phyloP scores from a whole-genome alignment of 2,329 filamentous ascomycete genomes.

The Harringtonia aguacate region DNA sequence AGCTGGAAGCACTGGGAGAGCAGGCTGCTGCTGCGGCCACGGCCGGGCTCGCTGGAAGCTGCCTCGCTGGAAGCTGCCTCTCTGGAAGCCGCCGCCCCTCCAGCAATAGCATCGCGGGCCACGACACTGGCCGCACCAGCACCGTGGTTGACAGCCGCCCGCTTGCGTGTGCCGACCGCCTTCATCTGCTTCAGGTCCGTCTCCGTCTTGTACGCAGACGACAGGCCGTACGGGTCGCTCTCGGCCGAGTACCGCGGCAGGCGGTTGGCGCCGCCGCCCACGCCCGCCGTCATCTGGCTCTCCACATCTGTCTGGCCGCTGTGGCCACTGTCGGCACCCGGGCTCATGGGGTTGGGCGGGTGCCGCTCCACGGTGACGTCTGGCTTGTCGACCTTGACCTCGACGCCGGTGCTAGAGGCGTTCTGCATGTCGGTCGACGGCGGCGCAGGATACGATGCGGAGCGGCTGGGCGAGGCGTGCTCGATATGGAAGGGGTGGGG shows the following conservation, averaged over 20 bases:
- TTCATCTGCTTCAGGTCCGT: constrained; percentile 68
- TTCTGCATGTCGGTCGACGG: constrained; percentile 11
- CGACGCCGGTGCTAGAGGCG: constrained; percentile 35
- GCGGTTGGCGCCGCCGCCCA: constrained; percentile 22
- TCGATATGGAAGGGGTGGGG: constrained; percentile 29
- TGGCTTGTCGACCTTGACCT: constrained; percentile 24
- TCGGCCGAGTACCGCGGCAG: constrained; percentile 49
- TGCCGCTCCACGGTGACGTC: constrained; percentile 31
- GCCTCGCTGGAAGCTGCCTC: neutral
- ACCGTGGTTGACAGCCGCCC: constrained; percentile 18
- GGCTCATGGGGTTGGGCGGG: constrained; percentile 10
- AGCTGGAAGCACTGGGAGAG: constrained; percentile 18
- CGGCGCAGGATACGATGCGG: constrained; percentile 16
- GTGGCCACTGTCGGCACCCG: neutral
- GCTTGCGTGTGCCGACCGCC: constrained; percentile 71
- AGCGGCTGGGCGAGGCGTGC: constrained; percentile 18
- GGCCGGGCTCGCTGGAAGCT: neutral
- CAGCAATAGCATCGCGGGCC: neutral
- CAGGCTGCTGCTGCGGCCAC: neutral
- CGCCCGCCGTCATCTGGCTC: constrained; percentile 27
- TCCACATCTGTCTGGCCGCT: constrained; percentile 30
- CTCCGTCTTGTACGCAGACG: constrained; percentile 64
- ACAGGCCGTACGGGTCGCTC: constrained; percentile 74
- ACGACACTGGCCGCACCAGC: neutral
- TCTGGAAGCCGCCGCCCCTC: neutral